Percentiles rank a stretch among this genome's conserved stretches.
Evolutionary conservation across 352 stramenopile species (phyloP).

Genomic region (Phytophthora europaea): DNA sequence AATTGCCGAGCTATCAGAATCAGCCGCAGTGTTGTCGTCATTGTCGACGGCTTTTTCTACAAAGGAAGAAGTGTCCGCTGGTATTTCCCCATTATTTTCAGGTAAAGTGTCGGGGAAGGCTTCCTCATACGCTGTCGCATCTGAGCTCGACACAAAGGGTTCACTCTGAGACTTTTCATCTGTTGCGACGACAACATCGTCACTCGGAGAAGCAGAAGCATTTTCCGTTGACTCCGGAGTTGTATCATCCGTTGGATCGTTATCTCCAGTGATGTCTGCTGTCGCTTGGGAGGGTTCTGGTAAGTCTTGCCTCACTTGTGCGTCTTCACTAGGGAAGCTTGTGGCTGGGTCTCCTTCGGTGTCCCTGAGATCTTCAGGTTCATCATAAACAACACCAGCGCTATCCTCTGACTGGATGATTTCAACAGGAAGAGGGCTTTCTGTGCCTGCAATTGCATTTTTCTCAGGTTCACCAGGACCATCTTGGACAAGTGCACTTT

Average conservation of each 20-base stretch:
- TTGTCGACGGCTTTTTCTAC: not conserved
- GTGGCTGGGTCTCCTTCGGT: not conserved
- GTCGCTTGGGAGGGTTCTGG: not conserved
- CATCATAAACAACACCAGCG: not conserved
- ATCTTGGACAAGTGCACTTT: not conserved
- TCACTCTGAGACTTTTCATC: not conserved
- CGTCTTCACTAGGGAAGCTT: not conserved
- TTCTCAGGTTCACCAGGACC: not conserved
- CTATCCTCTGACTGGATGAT: constrained; percentile 2
- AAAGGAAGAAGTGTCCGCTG: not conserved
- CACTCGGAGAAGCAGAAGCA: constrained; percentile 1
- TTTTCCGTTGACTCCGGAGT: constrained; percentile 3
- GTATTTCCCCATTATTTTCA: constrained; percentile 7
- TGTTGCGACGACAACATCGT: not conserved
- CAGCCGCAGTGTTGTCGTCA: not conserved
- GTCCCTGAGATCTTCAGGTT: not conserved
- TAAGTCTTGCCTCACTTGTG: not conserved
- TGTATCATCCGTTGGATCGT: not conserved
- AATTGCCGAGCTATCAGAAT: constrained; percentile 1
- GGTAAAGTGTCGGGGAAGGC: constrained; percentile 17
- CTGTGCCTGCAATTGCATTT: not conserved
- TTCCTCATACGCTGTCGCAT: constrained; percentile 17
- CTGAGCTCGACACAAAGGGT: constrained; percentile 6
- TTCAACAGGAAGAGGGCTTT: not conserved
- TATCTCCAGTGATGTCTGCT: constrained; percentile 5